These are phyloP conservation scores for Hypericum perforatum DNA, from an alignment of 345 rosid species.

Conservation along the genomic window DNA sequence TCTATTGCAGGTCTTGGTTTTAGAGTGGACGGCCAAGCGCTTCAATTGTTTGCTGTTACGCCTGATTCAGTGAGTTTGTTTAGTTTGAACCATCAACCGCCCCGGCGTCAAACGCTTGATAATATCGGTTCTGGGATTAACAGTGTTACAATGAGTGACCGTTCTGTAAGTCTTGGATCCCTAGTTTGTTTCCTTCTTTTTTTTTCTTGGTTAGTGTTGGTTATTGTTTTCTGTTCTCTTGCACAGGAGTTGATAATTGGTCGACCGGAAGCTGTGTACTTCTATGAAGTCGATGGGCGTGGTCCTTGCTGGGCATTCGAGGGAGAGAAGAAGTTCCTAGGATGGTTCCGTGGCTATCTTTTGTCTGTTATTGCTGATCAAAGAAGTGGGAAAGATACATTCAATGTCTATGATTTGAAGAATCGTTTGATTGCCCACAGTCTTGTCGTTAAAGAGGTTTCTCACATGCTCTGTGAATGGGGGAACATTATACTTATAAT, in stretches of 20 bases:
- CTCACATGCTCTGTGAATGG: slow-evolving; percentile 96
- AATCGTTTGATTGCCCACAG: slow-evolving; percentile 88
- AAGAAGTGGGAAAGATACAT: slow-evolving; percentile 55
- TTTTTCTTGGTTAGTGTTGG: slow-evolving; percentile 6
- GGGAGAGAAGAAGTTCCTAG: slow-evolving; percentile 85
- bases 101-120: slow-evolving; percentile 63
- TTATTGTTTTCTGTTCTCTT: slow-evolving; percentile 12
- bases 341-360: slow-evolving; percentile 96
- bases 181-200: neutral
- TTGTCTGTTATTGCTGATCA: slow-evolving; percentile 85
- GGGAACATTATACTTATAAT: slow-evolving; percentile 77
- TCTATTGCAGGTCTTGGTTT: slow-evolving; percentile 76
- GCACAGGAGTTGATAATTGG: slow-evolving; percentile 84
- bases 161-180: slow-evolving; percentile 40
- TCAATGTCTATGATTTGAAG: slow-evolving; percentile 86
- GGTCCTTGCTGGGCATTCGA: slow-evolving; percentile 99
- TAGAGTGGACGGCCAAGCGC: slow-evolving; percentile 80
- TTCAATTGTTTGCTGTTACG: slow-evolving; percentile 75
- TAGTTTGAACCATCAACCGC: slow-evolving; percentile 69
- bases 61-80: slow-evolving; percentile 67
- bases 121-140: slow-evolving; percentile 65
- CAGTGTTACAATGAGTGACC: slow-evolving; percentile 88
- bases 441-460: slow-evolving; percentile 66
- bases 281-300: slow-evolving; percentile 95
- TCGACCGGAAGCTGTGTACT: slow-evolving; percentile 89